These are phyloP conservation scores for Chenopodium album DNA, from an alignment of 148 eudicot genomes.

Conservation along the genomic window DNA sequence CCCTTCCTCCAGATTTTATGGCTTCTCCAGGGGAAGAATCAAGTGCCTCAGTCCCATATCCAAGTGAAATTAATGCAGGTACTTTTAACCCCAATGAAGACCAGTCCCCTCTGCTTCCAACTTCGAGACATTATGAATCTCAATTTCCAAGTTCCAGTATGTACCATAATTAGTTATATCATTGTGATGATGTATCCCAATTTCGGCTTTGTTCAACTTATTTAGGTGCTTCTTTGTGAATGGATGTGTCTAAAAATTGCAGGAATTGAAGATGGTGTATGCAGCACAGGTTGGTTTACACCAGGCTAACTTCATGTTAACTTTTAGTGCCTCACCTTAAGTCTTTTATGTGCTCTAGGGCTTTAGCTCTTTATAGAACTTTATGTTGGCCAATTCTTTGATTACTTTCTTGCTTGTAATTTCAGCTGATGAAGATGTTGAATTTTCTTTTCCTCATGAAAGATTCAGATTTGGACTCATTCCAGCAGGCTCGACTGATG, in stretches of 20 bases:
- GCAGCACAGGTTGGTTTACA: slow-evolving; percentile 42
- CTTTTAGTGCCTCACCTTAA: neutral
- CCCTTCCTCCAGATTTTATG: slow-evolving; percentile 59
- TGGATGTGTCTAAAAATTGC: slow-evolving; percentile 31
- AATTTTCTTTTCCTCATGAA: slow-evolving; percentile 65
- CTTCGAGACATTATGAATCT: slow-evolving; percentile 40
- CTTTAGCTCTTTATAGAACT: slow-evolving; percentile 6
- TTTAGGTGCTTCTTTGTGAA: slow-evolving; percentile 16
- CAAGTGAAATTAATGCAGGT: slow-evolving; percentile 39
- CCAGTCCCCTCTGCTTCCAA: slow-evolving; percentile 53
- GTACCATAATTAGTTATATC: slow-evolving; percentile 28
- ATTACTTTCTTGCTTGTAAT: slow-evolving; percentile 20
- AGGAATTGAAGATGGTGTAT: slow-evolving; percentile 39
- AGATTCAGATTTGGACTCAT: slow-evolving; percentile 86
- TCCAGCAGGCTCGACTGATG: slow-evolving; percentile 98
- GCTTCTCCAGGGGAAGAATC: slow-evolving; percentile 36
- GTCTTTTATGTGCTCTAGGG: neutral
- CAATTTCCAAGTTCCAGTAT: slow-evolving; percentile 44
- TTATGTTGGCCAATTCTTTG: slow-evolving; percentile 11
- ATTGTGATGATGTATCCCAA: slow-evolving; percentile 13
- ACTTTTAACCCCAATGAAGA: slow-evolving; percentile 44
- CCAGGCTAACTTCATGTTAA: neutral
- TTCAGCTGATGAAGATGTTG: slow-evolving; percentile 49
- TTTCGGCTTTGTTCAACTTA: slow-evolving; percentile 19
- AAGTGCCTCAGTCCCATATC: slow-evolving; percentile 31